phyloP scores from a whole-genome alignment of 352 stramenopile species.

The Pythium biforme region DNA sequence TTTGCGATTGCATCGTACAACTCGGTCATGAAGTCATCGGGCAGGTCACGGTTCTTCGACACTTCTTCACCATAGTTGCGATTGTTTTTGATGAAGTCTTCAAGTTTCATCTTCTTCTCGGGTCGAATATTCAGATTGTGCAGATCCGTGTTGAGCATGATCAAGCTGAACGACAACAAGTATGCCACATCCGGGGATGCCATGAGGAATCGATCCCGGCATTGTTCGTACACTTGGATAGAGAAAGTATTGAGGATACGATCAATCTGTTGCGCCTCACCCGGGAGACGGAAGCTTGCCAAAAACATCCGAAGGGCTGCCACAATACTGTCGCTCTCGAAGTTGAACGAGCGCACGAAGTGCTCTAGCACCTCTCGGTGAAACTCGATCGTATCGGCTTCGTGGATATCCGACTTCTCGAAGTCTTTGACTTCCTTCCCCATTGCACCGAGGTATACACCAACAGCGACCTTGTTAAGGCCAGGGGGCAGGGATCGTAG shows the following conservation, averaged over 20 bases:
- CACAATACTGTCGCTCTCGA: constrained; percentile 73
- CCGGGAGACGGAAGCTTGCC: constrained; percentile 78
- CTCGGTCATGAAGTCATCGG: constrained; percentile 69
- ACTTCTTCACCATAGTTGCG: constrained; percentile 88
- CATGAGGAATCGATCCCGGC: constrained; percentile 82
- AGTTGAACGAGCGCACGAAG: constrained; percentile 83
- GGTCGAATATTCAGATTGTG: constrained; percentile 84
- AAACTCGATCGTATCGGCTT: constrained; percentile 84
- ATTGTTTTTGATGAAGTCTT: constrained; percentile 90
- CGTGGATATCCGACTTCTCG: constrained; percentile 69
- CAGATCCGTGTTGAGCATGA: constrained; percentile 89
- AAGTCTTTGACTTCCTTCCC: constrained; percentile 78
- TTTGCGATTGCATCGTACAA: constrained; percentile 73
- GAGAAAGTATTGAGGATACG: constrained; percentile 88
- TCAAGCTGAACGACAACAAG: constrained; percentile 87
- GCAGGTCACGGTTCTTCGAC: constrained; percentile 63
- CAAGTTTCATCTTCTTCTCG: constrained; percentile 86
- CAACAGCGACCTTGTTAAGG: constrained; percentile 82
- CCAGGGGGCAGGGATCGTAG: constrained; percentile 76
- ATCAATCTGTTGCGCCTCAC: constrained; percentile 88
- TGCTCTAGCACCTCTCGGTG: constrained; percentile 68
- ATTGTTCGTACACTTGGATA: constrained; percentile 81
- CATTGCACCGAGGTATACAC: constrained; percentile 84
- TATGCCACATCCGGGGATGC: constrained; percentile 88
- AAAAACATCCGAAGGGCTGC: constrained; percentile 81